These are phyloP conservation scores for Aspergillus neotritici DNA, from an alignment of 2,329 filamentous ascomycete species.

Conservation along the genomic window DNA sequence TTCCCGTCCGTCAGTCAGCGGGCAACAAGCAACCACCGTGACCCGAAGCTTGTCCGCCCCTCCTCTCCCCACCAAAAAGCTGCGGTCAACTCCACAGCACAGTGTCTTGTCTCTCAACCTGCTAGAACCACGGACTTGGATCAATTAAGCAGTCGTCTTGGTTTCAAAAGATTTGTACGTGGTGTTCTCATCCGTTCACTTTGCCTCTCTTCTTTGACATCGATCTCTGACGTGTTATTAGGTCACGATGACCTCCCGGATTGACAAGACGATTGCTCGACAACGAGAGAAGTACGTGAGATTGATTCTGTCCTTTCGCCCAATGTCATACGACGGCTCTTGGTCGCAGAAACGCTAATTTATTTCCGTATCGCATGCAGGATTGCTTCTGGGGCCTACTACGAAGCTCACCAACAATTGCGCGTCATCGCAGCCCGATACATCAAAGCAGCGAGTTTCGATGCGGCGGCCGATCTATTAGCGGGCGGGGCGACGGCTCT, in stretches of 20 bases:
- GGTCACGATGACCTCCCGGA: conserved; percentile 40
- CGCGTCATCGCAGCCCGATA: conserved; percentile 92
- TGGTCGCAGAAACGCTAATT: conserved; percentile 10
- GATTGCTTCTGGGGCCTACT: conserved; percentile 86
- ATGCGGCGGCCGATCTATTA: conserved; percentile 79
- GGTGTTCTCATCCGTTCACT: not conserved
- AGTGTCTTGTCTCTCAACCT: too few species aligned
- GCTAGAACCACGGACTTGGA: too few species aligned
- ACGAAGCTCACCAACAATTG: conserved; percentile 97
- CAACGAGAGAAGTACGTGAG: conserved; percentile 68
- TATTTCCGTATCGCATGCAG: conserved; percentile 39
- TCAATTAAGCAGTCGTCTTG: too few species aligned
- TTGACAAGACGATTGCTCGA: conserved; percentile 65
- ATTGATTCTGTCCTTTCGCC: not conserved
- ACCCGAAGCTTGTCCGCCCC: too few species aligned
- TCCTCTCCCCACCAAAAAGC: too few species aligned
- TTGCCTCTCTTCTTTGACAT: not conserved
- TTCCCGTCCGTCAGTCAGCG: too few species aligned
- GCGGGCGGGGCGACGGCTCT: conserved; percentile 77
- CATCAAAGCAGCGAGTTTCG: conserved; percentile 79
- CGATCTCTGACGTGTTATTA: not conserved
- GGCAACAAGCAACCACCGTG: too few species aligned
- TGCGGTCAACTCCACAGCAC: too few species aligned
- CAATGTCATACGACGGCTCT: not conserved
- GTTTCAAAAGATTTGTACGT: too few species aligned